Conservation (phyloP, 768 basidiomycete genomes). For the Mycena floridula region DNA sequence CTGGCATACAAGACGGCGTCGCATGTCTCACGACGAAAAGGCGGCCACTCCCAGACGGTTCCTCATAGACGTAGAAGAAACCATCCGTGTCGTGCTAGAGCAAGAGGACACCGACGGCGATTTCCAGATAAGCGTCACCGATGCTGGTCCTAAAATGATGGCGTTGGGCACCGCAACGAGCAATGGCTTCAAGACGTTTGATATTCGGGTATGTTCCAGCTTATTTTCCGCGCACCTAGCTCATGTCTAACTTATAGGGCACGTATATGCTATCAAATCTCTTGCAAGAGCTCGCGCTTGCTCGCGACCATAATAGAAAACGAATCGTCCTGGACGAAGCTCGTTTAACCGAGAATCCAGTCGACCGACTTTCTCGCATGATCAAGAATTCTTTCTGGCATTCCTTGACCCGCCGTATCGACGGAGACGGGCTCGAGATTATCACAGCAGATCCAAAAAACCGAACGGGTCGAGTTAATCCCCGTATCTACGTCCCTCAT, state of each 20-base stretch:
- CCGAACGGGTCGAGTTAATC: slow-evolving; percentile 81
- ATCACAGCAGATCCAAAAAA: slow-evolving; percentile 99
- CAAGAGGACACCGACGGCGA: slow-evolving; percentile 98
- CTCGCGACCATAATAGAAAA: slow-evolving; percentile 90
- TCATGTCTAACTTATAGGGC: slow-evolving; percentile 45
- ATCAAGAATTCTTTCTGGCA: slow-evolving; percentile 99
- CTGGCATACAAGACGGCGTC: slow-evolving; percentile 62
- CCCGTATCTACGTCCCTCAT: slow-evolving; percentile 92
- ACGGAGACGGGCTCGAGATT: slow-evolving; percentile 94
- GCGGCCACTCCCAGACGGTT: slow-evolving; percentile 79
- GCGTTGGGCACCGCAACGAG: slow-evolving; percentile 93
- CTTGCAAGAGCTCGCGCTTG: slow-evolving; percentile 96
- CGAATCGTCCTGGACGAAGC: slow-evolving; percentile 98
- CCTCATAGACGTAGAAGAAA: slow-evolving; percentile 97
- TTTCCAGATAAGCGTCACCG: slow-evolving; percentile 93
- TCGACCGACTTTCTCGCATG: slow-evolving; percentile 95
- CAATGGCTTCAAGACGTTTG: slow-evolving; percentile 97
- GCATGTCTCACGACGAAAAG: slow-evolving; percentile 93
- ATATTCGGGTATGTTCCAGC: slow-evolving; percentile 66
- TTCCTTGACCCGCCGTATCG: slow-evolving; percentile 91
- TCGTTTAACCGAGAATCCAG: slow-evolving; percentile 95
- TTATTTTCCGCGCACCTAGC: neutral
- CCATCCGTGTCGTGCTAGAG: slow-evolving; percentile 91
- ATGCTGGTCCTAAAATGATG: slow-evolving; percentile 95
- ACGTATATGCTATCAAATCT: slow-evolving; percentile 99